A percentile compares a stretch with the other conserved stretches of the same genome.
These are phyloP conservation scores for Jacaranda copaia DNA, from an alignment of 257 asterid species.

Conservation along the genomic window DNA sequence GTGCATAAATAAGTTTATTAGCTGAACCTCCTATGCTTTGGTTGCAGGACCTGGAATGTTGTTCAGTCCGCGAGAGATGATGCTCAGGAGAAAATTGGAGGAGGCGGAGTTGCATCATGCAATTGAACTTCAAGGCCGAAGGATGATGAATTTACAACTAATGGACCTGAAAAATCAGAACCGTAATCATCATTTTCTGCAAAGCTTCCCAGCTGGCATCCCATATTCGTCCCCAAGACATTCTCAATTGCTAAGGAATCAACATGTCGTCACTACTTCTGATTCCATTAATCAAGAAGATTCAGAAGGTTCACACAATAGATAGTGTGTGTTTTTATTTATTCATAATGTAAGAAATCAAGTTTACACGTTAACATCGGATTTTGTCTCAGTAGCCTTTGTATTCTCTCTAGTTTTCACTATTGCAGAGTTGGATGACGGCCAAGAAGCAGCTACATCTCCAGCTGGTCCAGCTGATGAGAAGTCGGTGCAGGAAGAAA, in stretches of 20 bases:
- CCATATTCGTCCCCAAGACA: slow-evolving; percentile 55
- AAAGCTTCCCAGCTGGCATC: slow-evolving; percentile 47
- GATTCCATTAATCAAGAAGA: slow-evolving; percentile 51
- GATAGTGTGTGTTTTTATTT: background rate
- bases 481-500: slow-evolving; percentile 41
- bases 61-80: slow-evolving; percentile 67
- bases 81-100: slow-evolving; percentile 74
- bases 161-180: slow-evolving; percentile 65
- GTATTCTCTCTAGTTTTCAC: background rate
- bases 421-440: slow-evolving; percentile 46
- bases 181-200: slow-evolving; percentile 49
- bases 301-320: slow-evolving; percentile 56
- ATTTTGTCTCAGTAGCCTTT: background rate
- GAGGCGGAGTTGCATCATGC: slow-evolving; percentile 80
- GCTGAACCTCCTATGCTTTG: background rate
- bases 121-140: slow-evolving; percentile 80
- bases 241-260: slow-evolving; percentile 56
- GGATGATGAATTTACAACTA: slow-evolving; percentile 75
- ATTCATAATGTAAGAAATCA: no score
- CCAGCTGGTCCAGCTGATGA: slow-evolving; percentile 42
- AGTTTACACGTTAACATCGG: background rate
- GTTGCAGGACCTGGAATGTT: slow-evolving; percentile 73
- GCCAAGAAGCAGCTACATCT: slow-evolving; percentile 34
- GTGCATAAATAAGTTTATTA: background rate
- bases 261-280: slow-evolving; percentile 36